Evolutionary conservation across 106 monocot genomes (phyloP).

Genomic region (Xerophyta viscosa): DNA sequence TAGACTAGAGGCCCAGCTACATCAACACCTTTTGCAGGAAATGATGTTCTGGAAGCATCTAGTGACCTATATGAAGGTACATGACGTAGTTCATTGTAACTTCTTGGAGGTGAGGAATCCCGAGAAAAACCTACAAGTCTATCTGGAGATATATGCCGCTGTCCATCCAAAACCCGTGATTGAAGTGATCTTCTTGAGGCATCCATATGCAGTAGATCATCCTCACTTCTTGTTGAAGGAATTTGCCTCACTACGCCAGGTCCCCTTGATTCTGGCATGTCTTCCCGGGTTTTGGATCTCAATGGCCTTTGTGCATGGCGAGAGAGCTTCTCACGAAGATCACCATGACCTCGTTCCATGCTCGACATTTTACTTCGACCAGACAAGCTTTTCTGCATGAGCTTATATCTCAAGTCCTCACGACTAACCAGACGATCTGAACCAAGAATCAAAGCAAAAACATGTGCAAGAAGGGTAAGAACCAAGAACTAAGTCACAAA

Average conservation of each 20-base stretch:
- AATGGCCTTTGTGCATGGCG: conserved; percentile 21
- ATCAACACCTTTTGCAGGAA: conserved; percentile 25
- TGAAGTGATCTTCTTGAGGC: conserved; percentile 41
- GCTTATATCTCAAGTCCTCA: conserved; percentile 80
- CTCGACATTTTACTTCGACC: conserved; percentile 15
- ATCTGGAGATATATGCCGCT: conserved; percentile 61
- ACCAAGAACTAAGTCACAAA: no score
- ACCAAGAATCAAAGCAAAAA: conserved; percentile 27
- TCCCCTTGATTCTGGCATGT: conserved; percentile 17
- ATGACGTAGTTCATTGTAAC: conserved; percentile 18
- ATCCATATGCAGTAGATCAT: conserved; percentile 51
- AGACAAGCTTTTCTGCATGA: conserved; percentile 47
- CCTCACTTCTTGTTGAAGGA: conserved; percentile 58
- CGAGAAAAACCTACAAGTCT: conserved; percentile 35
- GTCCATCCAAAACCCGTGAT: conserved; percentile 19
- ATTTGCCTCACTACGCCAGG: conserved; percentile 28
- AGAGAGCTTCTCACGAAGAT: conserved; percentile 75
- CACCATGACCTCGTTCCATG: conserved; percentile 19
- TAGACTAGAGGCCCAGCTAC: conserved; percentile 29
- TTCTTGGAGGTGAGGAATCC: conserved; percentile 35
- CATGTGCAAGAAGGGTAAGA: no score
- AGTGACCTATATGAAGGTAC: conserved; percentile 29
- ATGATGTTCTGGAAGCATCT: conserved; percentile 26
- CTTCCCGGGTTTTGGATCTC: conserved; percentile 13
- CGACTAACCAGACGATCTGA: conserved; percentile 41